These are phyloP conservation scores for Mortierella sp. DNA, from an alignment of 371 early-diverging fungal genomes.

Conservation along the genomic window DNA sequence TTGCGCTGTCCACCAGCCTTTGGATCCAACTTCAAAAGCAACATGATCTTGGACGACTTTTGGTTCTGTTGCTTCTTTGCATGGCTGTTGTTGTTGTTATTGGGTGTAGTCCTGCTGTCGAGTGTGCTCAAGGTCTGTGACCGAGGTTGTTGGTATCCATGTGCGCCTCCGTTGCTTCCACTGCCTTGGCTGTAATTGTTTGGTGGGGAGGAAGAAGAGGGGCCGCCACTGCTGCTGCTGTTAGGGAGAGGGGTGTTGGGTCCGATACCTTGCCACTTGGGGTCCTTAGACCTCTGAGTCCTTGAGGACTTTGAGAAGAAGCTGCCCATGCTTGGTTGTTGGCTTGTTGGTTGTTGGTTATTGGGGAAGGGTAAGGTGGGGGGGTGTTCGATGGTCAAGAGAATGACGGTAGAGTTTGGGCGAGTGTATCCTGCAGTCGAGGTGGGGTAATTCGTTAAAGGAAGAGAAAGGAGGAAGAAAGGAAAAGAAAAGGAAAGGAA, in stretches of 20 bases:
- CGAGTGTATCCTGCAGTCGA: not conserved
- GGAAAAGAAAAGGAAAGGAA: not conserved
- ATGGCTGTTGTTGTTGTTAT: slow-evolving; percentile 10
- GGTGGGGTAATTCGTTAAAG: not conserved
- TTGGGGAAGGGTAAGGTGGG: not conserved
- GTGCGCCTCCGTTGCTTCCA: not conserved
- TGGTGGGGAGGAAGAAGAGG: not conserved
- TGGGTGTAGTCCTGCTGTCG: slow-evolving; percentile 14
- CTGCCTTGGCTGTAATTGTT: slow-evolving; percentile 11
- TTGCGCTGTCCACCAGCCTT: slow-evolving; percentile 45
- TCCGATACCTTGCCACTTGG: slow-evolving; percentile 57
- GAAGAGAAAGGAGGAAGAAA: not conserved
- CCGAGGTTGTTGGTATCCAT: slow-evolving; percentile 17
- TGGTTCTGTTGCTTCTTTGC: slow-evolving; percentile 8
- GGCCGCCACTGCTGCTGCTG: not conserved
- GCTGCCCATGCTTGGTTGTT: slow-evolving; percentile 38
- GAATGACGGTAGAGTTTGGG: slow-evolving; percentile 2
- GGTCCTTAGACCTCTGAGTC: slow-evolving; percentile 45
- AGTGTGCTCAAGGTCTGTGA: slow-evolving; percentile 25
- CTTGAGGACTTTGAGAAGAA: slow-evolving; percentile 42
- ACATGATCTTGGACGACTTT: slow-evolving; percentile 40
- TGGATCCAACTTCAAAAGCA: slow-evolving; percentile 47
- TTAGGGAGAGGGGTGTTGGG: slow-evolving; percentile 49
- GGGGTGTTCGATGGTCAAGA: not conserved
- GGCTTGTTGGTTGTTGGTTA: not conserved